Base-by-base conservation (phyloP, 179 eudicot genomes). In the Silene noctiflora region DNA sequence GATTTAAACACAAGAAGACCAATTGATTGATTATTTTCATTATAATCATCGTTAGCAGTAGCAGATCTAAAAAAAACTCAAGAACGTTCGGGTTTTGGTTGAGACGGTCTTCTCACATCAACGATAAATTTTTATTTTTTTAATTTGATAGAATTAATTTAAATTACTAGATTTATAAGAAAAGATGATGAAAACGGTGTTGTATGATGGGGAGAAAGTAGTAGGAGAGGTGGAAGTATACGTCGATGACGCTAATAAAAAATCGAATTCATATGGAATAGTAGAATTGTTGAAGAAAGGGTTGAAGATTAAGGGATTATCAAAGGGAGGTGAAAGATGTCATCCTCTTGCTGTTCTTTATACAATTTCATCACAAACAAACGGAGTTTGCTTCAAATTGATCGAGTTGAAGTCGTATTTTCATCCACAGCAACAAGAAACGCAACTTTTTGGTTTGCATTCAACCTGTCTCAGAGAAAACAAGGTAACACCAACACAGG, bases 301-400 rank as follows among this genome's bases (percentile, higher is more conserved):
- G 76, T 83, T 94, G 80, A 85, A 90, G 83, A 88, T 96, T 46
- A 85, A 84, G 25, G 86, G 87, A 65, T 89, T 75, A 39, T 90
- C 98, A 4, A 83, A 82, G 61, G 80, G 87, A 3, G 91, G 99
- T 76, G 99, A 96, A 80, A 89, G 99, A 77, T 93, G 98, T 75
- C 86, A 94, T 44, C 99, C 99, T 35, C 87, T 96, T 29, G 96
- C 99, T 6, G 98, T 96, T 77, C 88, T 96, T 27, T 91, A 90
- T 75, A 93, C 91, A 4, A 81, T 91, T 19, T 55, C 75, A 16
- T 55, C 75, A 46, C 16, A 46, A 46, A 0, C 53, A 46, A 0
- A 33, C 65, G 96, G 91, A 27, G 60, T 87, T 82, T 84, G 87
- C 89, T 86, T 93, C 90, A 94, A 90, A 89, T 74, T 94, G 91